phyloP scores from a whole-genome alignment of 225 moss, liverwort and hornwort genomes.

The Antitrichia curtipendula region DNA sequence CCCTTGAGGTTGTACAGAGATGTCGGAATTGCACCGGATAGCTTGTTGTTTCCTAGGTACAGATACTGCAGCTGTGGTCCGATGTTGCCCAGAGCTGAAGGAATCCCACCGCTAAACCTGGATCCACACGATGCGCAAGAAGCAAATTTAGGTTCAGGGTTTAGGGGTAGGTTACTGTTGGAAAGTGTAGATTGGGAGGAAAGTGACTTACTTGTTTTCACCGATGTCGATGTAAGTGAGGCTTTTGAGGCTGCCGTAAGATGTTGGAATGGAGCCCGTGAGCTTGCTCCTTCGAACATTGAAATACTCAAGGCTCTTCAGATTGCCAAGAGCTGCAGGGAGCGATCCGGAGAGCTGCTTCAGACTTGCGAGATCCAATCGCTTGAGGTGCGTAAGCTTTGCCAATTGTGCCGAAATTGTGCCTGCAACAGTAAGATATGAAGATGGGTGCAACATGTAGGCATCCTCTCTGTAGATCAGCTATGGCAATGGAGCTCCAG shows the following conservation, averaged over 20 bases:
- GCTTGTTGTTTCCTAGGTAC: background rate
- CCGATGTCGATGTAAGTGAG: background rate
- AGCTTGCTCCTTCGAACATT: background rate
- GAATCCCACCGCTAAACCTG: background rate
- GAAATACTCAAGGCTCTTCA: background rate
- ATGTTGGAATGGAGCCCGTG: conserved; percentile 15
- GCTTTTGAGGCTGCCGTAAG: background rate
- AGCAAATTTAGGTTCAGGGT: background rate
- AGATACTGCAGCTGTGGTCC: background rate
- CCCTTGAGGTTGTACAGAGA: conserved; percentile 6
- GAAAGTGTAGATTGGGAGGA: background rate
- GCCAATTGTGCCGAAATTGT: background rate
- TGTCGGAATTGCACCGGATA: background rate
- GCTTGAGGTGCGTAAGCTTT: background rate
- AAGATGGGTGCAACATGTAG: background rate
- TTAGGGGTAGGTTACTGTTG: no score
- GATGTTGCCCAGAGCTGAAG: background rate
- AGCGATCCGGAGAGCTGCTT: conserved; percentile 11
- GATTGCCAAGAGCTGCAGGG: background rate
- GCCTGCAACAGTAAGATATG: background rate
- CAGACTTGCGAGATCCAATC: background rate
- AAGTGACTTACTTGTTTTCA: background rate
- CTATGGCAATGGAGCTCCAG: background rate
- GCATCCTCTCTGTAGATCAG: background rate
- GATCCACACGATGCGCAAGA: background rate